Evolutionary conservation across 306 rosid genomes (phyloP), one percentile per base, ranked within the genome.

Genomic region (Corylus americana): DNA sequence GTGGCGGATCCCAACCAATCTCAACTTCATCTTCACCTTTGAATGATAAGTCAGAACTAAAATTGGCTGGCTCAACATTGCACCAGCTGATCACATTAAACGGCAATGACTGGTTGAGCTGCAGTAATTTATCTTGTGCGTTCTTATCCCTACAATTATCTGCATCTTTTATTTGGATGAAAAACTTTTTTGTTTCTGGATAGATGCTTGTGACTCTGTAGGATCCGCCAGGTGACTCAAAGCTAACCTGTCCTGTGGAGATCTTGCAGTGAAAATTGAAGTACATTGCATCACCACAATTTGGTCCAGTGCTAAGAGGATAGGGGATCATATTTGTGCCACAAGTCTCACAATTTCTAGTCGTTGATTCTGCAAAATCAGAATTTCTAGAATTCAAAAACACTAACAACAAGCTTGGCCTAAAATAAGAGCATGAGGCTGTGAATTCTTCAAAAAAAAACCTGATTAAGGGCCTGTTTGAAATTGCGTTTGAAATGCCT

Each of bases 311-410:
- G 83, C 97, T 88, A 1, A 92, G 87, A 53, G 97, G 97, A 80
- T 92, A 92, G 44, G 97, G 90, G 78, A 92, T 76, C 67, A 88
- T 76, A 75, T 90, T 90, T 86, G 94, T 90, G 66, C 97, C 97
- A 85, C 97, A 92, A 71, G 87, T 82, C 71, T 83, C 90, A 77
- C 97, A 92, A 64, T 48, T 83, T 51, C 89, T 86, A 20, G 77
- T 49, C 16, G 87, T 87, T 8, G 84, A 85, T 77, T 88, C 97
- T 89, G 94, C 87, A 80, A 22, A 81, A 74, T 45, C 10, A 71
- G 35, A 78, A 78, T 8, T 50, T 72, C 8, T 12, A 14, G 35
- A 59, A 75, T 69, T 71, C 42, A 84, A 66, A 75, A 84, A 61
- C 25, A 81, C 44, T 50, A 74, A 20, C 51, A 70, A 8, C 74